Evolutionary conservation across 139 green algal species (phyloP).

Genomic region (Haematococcus lacustris): DNA sequence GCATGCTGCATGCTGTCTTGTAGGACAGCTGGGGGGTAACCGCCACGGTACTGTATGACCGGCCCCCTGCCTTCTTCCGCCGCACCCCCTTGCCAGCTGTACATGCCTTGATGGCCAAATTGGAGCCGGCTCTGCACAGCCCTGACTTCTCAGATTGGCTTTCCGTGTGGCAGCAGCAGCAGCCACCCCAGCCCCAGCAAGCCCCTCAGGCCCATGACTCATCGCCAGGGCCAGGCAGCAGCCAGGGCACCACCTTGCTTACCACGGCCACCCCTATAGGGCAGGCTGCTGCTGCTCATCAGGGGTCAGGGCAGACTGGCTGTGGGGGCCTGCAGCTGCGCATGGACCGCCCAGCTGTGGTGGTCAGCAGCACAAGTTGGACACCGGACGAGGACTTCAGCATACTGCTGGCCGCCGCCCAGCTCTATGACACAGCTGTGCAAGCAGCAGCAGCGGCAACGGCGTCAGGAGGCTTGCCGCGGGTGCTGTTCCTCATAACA

Average conservation of each 20-base stretch:
- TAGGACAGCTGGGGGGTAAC: constrained; percentile 54
- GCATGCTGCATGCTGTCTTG: constrained; percentile 5
- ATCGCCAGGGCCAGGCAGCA: constrained; percentile 1
- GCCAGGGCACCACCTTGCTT: constrained; percentile 1
- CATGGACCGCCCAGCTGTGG: constrained; percentile 59
- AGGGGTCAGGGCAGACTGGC: background rate
- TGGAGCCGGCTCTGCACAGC: background rate
- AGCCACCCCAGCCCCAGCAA: background rate
- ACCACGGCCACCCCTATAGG: background rate
- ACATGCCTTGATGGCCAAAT: constrained; percentile 22
- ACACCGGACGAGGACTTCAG: constrained; percentile 96
- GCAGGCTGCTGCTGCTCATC: background rate
- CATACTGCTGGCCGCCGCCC: constrained; percentile 73
- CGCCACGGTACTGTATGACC: constrained; percentile 85
- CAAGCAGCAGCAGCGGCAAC: background rate
- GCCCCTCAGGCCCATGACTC: background rate
- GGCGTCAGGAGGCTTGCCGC: constrained; percentile 27
- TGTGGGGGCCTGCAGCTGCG: constrained; percentile 1
- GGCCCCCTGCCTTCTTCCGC: constrained; percentile 67
- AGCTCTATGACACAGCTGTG: constrained; percentile 22
- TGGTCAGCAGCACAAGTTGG: constrained; percentile 95
- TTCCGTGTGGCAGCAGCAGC: background rate
- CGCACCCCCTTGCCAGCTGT: constrained; percentile 13
- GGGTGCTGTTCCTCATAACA: constrained; percentile 60
- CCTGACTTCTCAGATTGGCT: constrained; percentile 20